Evolutionary conservation across 257 asterid genomes (phyloP).

Genomic region (Forsythia viridissima): DNA sequence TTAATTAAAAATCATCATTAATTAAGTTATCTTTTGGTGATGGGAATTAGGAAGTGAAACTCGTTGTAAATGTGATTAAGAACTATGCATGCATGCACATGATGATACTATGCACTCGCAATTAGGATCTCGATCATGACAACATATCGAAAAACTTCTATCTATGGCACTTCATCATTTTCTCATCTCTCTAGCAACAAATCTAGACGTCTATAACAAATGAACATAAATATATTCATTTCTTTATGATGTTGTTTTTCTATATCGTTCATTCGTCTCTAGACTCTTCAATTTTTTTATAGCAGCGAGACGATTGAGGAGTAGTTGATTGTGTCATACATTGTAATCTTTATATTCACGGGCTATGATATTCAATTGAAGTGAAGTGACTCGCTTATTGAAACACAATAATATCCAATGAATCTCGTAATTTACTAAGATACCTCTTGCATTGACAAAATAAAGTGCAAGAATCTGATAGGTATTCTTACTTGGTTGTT

Average conservation of each 20-base stretch:
- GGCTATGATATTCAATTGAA: not conserved
- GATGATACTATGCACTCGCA: not conserved
- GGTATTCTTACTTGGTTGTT: too few relatives aligned
- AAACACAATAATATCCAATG: too few relatives aligned
- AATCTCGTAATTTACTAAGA: too few relatives aligned
- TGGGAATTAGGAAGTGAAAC: not conserved
- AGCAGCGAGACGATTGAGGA: too few relatives aligned
- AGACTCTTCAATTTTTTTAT: too few relatives aligned
- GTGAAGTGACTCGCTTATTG: not conserved
- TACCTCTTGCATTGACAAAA: too few relatives aligned
- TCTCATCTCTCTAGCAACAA: too few relatives aligned
- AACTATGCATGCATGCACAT: not conserved
- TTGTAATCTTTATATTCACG: not conserved
- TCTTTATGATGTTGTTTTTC: too few relatives aligned
- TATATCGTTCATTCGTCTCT: too few relatives aligned
- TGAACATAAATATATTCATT: too few relatives aligned
- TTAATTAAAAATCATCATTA: not conserved
- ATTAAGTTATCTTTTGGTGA: not conserved
- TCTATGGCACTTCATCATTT: not conserved
- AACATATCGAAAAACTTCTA: not conserved
- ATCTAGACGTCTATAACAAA: too few relatives aligned
- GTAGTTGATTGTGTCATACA: not conserved
- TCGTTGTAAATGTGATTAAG: not conserved
- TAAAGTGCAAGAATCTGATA: too few relatives aligned
- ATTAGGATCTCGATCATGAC: not conserved